Evolutionary conservation across 352 stramenopile species (phyloP).

Genomic region (Peronosclerospora sorghi): DNA sequence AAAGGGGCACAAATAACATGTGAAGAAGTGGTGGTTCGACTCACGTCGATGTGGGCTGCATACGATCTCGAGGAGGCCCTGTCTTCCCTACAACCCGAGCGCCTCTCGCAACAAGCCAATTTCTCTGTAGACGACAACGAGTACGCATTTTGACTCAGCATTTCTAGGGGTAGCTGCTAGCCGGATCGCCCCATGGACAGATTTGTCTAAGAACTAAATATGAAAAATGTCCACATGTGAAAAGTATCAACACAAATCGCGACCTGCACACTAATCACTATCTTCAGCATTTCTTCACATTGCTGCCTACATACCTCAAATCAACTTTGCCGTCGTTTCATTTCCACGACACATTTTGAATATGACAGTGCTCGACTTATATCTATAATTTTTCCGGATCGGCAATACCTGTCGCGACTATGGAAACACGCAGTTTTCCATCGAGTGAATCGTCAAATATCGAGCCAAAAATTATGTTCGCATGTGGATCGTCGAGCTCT

Average conservation of each 20-base stretch:
- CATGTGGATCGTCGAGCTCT: conserved; percentile 79
- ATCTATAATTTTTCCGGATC: conserved; percentile 67
- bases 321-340: too few relatives aligned
- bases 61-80: conserved; percentile 55
- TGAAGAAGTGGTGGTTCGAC: conserved; percentile 62
- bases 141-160: conserved; percentile 24
- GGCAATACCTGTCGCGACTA: conserved; percentile 81
- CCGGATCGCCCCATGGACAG: too few relatives aligned
- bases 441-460: conserved; percentile 75
- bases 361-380: not conserved
- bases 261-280: too few relatives aligned
- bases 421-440: conserved; percentile 76
- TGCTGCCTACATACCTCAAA: too few relatives aligned
- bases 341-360: not conserved
- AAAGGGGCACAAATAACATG: conserved; percentile 40
- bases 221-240: too few relatives aligned
- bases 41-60: conserved; percentile 72
- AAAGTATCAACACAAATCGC: too few relatives aligned
- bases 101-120: conserved; percentile 35
- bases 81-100: conserved; percentile 33
- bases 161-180: conserved; percentile 14
- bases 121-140: conserved; percentile 29
- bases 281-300: too few relatives aligned
- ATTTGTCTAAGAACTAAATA: too few relatives aligned
- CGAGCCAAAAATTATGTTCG: conserved; percentile 85